phyloP scores from a whole-genome alignment of 2,329 filamentous ascomycete genomes.

The Ramichloridium luteum region DNA sequence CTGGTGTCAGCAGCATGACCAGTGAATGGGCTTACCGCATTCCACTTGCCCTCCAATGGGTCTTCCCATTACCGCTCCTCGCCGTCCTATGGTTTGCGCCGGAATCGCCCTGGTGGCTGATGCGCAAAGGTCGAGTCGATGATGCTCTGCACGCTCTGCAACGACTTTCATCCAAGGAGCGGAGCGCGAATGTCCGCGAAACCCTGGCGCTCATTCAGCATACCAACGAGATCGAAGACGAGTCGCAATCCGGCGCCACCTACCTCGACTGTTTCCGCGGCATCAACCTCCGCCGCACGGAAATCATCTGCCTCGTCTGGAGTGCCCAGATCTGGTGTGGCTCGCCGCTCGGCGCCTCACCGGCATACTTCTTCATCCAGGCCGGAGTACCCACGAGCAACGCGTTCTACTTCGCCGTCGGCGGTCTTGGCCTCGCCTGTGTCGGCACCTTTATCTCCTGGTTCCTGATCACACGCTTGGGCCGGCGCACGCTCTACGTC shows the following conservation, averaged over 20 bases:
- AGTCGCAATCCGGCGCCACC: constrained; percentile 33
- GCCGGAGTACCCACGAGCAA: constrained; percentile 26
- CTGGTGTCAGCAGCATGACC: constrained; percentile 20
- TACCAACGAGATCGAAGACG: constrained; percentile 42
- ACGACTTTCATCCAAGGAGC: constrained; percentile 19
- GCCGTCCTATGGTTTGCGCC: constrained; percentile 20
- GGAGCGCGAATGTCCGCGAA: no score
- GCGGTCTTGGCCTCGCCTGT: constrained; percentile 17
- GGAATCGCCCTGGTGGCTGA: constrained; percentile 22
- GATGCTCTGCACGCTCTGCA: constrained; percentile 17
- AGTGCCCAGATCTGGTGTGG: constrained; percentile 25
- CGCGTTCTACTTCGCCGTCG: constrained; percentile 28
- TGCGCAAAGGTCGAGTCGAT: constrained; percentile 18
- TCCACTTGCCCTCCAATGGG: constrained; percentile 38
- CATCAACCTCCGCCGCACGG: constrained; percentile 35
- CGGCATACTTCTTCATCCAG: constrained; percentile 28
- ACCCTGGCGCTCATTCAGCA: no score
- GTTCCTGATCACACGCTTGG: constrained; percentile 26
- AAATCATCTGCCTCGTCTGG: constrained; percentile 29
- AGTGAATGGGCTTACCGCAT: constrained; percentile 30
- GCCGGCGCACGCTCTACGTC: constrained; percentile 30
- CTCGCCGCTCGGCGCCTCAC: constrained; percentile 25
- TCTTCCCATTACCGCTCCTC: constrained; percentile 28
- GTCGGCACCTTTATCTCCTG: constrained; percentile 20
- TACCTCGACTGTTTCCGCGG: constrained; percentile 44